Percentiles rank a stretch among this genome's conserved stretches.
Conservation (phyloP, 2,329 filamentous ascomycete genomes). For the Cryphonectria radicalis region DNA sequence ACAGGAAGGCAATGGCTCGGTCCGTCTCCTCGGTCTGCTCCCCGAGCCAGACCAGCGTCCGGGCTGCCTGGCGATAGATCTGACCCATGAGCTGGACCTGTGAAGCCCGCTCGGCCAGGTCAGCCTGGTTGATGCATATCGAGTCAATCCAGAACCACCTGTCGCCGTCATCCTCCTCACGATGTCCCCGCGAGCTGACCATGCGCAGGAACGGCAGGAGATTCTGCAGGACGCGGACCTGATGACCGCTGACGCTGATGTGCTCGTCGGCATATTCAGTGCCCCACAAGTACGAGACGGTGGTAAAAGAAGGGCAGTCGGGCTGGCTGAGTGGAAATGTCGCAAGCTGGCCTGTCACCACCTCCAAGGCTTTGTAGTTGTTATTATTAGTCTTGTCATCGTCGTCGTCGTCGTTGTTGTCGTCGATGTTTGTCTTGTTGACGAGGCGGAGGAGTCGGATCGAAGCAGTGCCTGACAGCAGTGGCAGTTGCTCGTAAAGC, state of each 20-base stretch:
- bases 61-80: conserved; percentile 16
- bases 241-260: conserved; percentile 3
- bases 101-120: conserved; percentile 18
- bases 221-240: conserved; percentile 1
- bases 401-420: background rate
- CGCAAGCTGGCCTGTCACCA: conserved; percentile 18
- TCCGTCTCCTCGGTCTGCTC: conserved; percentile 11
- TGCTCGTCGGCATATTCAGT: background rate
- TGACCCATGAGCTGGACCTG: conserved; percentile 25
- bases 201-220: conserved; percentile 22
- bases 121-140: conserved; percentile 23
- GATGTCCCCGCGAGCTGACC: conserved; percentile 9
- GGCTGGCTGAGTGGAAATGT: conserved; percentile 16
- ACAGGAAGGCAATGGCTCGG: conserved; percentile 11
- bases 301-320: conserved; percentile 15
- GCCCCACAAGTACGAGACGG: conserved; percentile 23
- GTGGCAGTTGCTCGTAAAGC: conserved; percentile 10
- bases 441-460: conserved; percentile 20
- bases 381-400: background rate
- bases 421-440: background rate
- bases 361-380: background rate
- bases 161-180: background rate
- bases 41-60: conserved; percentile 21
- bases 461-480: background rate
- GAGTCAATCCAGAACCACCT: conserved; percentile 27